Base-by-base conservation (phyloP, 805 yeast species). In the Pichia occidentalis region DNA sequence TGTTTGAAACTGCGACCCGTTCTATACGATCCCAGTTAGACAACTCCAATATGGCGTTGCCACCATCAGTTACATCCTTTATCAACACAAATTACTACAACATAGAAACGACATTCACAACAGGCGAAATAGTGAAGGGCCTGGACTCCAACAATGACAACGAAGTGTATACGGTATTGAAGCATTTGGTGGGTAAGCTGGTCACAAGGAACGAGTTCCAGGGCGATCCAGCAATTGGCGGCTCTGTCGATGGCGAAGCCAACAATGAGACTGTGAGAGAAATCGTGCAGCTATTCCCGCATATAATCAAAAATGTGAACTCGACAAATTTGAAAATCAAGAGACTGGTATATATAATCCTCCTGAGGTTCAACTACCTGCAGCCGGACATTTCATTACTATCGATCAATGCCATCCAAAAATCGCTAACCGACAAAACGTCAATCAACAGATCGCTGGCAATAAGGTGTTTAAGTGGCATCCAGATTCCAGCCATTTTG, bases 361-460 rank as follows among this genome's bases (percentile, higher is more conserved):
- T 92, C 34, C 63, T 79, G 29, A 69, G 83, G 39, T 86, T 76
- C 56, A 92, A 95, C 18, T 94, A 85, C 45, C 59, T 67, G 39
- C 88, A 85, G 48, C 95, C 92, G 8, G 95, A 88, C 56, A 71
- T 85, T n/a, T 92, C 97, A 2, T 68, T 92, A 16, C 66, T 92
- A 32, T 77, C 95, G 1, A 84, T 92, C 47, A 92, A 92, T 58
- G 84, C 97, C 1, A 83, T 92, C 34, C 98, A 92, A 57, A 86
- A 84, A 59, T 70, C 85, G 1, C 61, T 90, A 21, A 65, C 71
- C 8, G 95, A 86, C 49, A 75, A 76, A 47, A 72, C 71, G 43
- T 81, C 94, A 2, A 69, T 74, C 9, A 65, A 71, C 13, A 66
- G 97, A 45, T 73, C 88, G 2, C 64, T 85, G 39, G 80, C 95